A percentile compares a stretch with the other conserved stretches of the same genome.
Conservation (phyloP, 306 rosid genomes). For the Ormosia emarginata region DNA sequence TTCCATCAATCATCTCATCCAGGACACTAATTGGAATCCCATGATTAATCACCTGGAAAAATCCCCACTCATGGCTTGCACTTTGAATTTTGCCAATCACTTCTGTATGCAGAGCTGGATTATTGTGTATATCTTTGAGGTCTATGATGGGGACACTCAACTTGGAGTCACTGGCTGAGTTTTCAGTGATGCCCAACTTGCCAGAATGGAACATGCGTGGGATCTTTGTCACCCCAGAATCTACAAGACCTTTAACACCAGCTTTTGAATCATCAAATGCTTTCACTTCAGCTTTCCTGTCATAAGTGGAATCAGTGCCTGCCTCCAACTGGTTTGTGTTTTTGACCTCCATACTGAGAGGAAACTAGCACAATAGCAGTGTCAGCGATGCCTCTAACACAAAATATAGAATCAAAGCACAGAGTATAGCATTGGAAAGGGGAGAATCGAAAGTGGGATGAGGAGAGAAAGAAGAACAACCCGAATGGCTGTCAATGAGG, state of each 20-base stretch:
- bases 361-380: not conserved
- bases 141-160: constrained; percentile 30
- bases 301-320: constrained; percentile 16
- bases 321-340: not conserved
- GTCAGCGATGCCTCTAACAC: not conserved
- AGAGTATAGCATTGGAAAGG: not conserved
- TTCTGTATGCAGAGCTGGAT: not conserved
- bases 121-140: constrained; percentile 8
- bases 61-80: constrained; percentile 39
- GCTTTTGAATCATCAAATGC: constrained; percentile 44
- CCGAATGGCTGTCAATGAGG: too few relatives aligned
- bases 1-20: constrained; percentile 39
- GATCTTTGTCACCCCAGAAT: constrained; percentile 34
- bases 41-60: constrained; percentile 48
- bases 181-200: not conserved
- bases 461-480: too few relatives aligned
- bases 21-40: constrained; percentile 29
- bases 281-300: constrained; percentile 33
- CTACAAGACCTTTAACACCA: constrained; percentile 45
- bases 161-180: not conserved
- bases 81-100: constrained; percentile 1
- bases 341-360: not conserved
- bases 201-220: constrained; percentile 39
- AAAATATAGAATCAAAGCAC: not conserved
- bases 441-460: not conserved